Evolutionary conservation across 192 early-diverging fungal species (phyloP), one percentile per base, ranked within the genome.

Genomic region (Gamsiella multidivaricata): DNA sequence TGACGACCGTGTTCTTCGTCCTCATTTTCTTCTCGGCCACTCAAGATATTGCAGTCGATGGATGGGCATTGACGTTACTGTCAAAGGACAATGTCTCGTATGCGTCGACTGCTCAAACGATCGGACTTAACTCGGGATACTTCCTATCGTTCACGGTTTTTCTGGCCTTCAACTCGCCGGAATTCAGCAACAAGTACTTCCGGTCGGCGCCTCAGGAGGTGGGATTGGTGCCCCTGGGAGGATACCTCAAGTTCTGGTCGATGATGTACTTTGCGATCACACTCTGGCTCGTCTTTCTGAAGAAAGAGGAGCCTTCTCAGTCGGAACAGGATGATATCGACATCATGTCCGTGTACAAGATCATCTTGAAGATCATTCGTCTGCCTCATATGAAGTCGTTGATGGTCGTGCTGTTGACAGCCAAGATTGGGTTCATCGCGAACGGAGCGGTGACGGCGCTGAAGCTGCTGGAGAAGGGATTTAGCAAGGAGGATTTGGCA

Each of bases 61-160:
- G 96, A n/a, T 99, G 97, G 97, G 97, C 97, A 1, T 81, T 99
- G 41, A 96, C 94, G 1, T 81, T 98, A 22, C 84, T 99, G 49
- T 91, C 92, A 0, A 93, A 97, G 75, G 94, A 97, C 47, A 96
- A 93, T 79, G 84, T 98, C 63, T 93, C 92, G 10, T 95, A 95
- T 83, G 95, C 96, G 2, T 95, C 91, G 32, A 94, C 94, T 0
- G 95, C 95, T 32, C 97, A 99, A 64, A 99, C 97, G 6, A 93
- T 99, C 61, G 97, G 97, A 15, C 81, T 99, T 28, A 99, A 96
- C 82, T 89, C 90, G 39, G 96, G 97, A 5, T 98, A 94, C 69
- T 99, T 99, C 65, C 55, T 98, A 41, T 95, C 93, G 25, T 99
- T 98, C 78, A 99, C 97, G 0, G 92, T 99, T 5, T 97, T 99